phyloP scores from a whole-genome alignment of 805 yeast species.

The Ogataea salicorniae region DNA sequence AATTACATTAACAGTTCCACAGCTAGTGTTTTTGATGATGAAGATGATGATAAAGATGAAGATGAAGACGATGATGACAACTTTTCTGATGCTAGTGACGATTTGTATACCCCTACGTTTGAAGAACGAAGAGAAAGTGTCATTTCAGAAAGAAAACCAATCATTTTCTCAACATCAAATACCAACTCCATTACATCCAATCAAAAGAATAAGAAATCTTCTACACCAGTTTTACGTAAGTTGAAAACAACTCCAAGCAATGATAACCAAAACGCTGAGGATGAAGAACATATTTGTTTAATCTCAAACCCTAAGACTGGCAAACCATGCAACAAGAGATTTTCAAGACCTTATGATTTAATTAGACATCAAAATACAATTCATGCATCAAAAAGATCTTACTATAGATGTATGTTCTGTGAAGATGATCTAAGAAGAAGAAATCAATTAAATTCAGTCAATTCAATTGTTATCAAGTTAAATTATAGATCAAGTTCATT shows the following conservation, averaged over 20 bases:
- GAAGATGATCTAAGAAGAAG: slow-evolving; percentile 56
- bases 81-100: slow-evolving; percentile 24
- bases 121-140: slow-evolving; percentile 25
- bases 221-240: slow-evolving; percentile 19
- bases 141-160: slow-evolving; percentile 15
- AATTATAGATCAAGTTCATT: slow-evolving; percentile 23
- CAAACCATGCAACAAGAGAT: slow-evolving; percentile 64
- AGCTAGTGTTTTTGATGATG: slow-evolving; percentile 13
- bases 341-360: slow-evolving; percentile 91
- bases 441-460: slow-evolving; percentile 39
- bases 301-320: slow-evolving; percentile 59
- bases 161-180: not conserved
- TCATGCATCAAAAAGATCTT: slow-evolving; percentile 82
- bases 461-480: slow-evolving; percentile 34
- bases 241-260: slow-evolving; percentile 9
- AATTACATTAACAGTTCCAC: not conserved
- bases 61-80: slow-evolving; percentile 17
- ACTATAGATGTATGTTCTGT: slow-evolving; percentile 83
- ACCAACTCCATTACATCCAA: not conserved
- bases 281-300: slow-evolving; percentile 48
- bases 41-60: slow-evolving; percentile 17
- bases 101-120: slow-evolving; percentile 27
- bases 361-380: slow-evolving; percentile 95
- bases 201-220: slow-evolving; percentile 13
- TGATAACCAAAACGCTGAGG: slow-evolving; percentile 10